These are phyloP conservation scores for Yarrowia divulgata DNA, from an alignment of 805 yeast species.

Conservation along the genomic window DNA sequence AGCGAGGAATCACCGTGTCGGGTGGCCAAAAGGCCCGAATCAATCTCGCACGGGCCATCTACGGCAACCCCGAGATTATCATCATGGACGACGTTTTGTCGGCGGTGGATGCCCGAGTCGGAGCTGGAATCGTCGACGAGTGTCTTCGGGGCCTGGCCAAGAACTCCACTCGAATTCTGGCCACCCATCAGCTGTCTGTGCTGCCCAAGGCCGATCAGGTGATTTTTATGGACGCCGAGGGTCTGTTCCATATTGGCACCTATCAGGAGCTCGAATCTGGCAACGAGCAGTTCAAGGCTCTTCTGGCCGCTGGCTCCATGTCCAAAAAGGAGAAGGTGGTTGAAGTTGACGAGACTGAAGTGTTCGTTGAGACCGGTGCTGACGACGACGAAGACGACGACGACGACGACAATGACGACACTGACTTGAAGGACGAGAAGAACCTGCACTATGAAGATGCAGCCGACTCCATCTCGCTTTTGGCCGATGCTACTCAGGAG, in stretches of 20 bases:
- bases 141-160: constrained; percentile 68
- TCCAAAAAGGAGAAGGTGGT: constrained; percentile 45
- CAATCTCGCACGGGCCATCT: constrained; percentile 81
- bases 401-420: background rate
- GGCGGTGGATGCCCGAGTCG: constrained; percentile 90
- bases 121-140: constrained; percentile 72
- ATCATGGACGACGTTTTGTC: constrained; percentile 82
- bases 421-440: background rate
- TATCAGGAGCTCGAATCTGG: constrained; percentile 58
- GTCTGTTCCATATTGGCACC: constrained; percentile 67
- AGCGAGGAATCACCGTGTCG: constrained; percentile 83
- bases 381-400: background rate
- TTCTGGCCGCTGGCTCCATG: constrained; percentile 50
- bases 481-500: constrained; percentile 37
- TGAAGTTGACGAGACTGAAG: constrained; percentile 40
- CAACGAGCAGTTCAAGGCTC: constrained; percentile 59
- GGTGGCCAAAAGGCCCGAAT: constrained; percentile 94
- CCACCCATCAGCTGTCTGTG: constrained; percentile 83
- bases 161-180: constrained; percentile 71
- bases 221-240: constrained; percentile 68
- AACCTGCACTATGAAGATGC: background rate
- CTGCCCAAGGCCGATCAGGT: constrained; percentile 73
- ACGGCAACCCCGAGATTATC: constrained; percentile 67
- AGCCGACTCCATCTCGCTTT: background rate
- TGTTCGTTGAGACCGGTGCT: background rate